Evolutionary conservation across 1,284 basidiomycete genomes (phyloP).

Genomic region (Apiotrichum domesticum): DNA sequence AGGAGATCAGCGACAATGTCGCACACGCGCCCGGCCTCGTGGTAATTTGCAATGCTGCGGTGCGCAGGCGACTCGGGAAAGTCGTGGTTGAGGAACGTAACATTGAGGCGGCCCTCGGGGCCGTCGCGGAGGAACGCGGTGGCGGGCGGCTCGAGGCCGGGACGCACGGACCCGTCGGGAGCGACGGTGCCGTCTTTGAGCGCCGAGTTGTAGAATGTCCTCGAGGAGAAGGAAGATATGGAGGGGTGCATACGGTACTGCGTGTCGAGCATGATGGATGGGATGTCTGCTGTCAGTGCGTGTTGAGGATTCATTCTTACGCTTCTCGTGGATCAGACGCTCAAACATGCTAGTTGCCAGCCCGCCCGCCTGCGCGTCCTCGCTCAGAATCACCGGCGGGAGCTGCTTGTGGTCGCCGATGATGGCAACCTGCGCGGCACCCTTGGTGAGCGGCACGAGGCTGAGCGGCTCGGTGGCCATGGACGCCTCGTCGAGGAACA

Average conservation of each 20-base stretch:
- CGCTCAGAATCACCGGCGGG: conserved; percentile 77
- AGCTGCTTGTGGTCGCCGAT: conserved; percentile 96
- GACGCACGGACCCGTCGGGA: conserved; percentile 52
- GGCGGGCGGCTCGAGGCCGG: conserved; percentile 56
- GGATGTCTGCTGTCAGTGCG: conserved; percentile 49
- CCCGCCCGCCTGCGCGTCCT: conserved; percentile 63
- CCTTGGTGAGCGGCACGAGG: conserved; percentile 80
- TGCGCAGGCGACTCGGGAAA: conserved; percentile 61
- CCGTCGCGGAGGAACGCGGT: conserved; percentile 47
- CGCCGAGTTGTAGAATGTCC: conserved; percentile 69
- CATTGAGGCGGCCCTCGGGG: conserved; percentile 26
- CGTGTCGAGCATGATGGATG: conserved; percentile 79
- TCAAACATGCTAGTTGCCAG: conserved; percentile 81
- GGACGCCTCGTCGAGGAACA: conserved; percentile 89
- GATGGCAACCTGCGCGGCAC: conserved; percentile 73
- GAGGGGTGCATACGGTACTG: conserved; percentile 94
- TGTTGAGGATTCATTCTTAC: conserved; percentile 49
- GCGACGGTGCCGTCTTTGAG: conserved; percentile 69
- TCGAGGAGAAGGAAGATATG: conserved; percentile 77
- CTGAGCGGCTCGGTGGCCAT: conserved; percentile 92
- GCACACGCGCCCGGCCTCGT: conserved; percentile 68
- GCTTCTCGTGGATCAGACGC: conserved; percentile 68
- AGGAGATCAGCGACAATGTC: conserved; percentile 72
- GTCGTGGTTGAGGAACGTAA: conserved; percentile 72
- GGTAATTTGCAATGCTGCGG: conserved; percentile 64